phyloP scores from a whole-genome alignment of 352 stramenopile genomes.

The Saprolegnia diclina region DNA sequence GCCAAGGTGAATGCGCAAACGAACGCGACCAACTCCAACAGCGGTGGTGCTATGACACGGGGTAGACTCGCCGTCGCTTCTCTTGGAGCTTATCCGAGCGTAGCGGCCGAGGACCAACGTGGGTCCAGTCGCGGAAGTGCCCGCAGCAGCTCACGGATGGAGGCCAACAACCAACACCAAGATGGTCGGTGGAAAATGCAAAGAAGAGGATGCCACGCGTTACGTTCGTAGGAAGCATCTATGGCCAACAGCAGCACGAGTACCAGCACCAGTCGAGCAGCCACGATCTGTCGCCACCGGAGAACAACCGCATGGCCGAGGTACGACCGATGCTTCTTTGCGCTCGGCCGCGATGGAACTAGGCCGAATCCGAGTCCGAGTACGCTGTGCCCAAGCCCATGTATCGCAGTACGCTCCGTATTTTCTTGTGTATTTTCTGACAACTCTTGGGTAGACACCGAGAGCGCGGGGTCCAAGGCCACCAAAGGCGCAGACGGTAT shows the following conservation, averaged over 20 bases:
- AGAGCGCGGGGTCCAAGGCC: not conserved
- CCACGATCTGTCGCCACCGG: not conserved
- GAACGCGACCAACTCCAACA: constrained; percentile 32
- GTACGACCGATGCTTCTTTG: not conserved
- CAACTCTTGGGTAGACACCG: not conserved
- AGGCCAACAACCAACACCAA: constrained; percentile 19
- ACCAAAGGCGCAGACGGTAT: not conserved
- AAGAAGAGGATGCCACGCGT: not conserved
- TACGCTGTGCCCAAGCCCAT: constrained; percentile 24
- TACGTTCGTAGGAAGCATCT: not conserved
- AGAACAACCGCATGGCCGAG: not conserved
- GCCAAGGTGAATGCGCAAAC: constrained; percentile 18
- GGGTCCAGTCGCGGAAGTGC: not conserved
- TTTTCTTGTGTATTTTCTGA: not conserved
- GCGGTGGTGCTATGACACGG: constrained; percentile 33
- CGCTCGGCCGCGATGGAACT: too few relatives aligned
- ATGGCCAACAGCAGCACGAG: not conserved
- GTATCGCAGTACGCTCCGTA: not conserved
- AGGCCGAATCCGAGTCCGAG: too few relatives aligned
- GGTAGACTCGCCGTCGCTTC: constrained; percentile 9
- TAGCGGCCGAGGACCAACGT: not conserved
- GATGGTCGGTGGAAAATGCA: not conserved
- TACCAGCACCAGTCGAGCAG: not conserved
- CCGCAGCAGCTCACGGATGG: not conserved
- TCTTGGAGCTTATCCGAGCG: constrained; percentile 35